Base-by-base conservation (phyloP, 2,329 filamentous ascomycete species). In the Monosporascus sp. region DNA sequence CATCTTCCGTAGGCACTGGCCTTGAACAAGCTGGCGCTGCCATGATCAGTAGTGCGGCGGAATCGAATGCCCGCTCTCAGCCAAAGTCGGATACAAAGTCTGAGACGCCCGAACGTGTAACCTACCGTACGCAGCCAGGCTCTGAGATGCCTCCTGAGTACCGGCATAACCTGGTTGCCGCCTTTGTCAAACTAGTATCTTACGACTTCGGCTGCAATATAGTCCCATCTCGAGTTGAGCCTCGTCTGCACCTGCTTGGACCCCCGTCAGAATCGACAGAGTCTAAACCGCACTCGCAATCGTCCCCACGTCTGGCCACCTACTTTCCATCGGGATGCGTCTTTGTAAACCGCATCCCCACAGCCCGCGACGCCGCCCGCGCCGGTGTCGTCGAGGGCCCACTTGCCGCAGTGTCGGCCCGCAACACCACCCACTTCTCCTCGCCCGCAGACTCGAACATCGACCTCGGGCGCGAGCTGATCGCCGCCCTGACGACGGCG, bases 181-280 rank as follows among this genome's bases (percentile, higher is more conserved):
- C 82, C 37, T 85, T 86, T 52, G 66, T 86, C 52, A 86, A 86
- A 65, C 75, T 86, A 5, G 76, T 86, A 17, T 77, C 82, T 18
- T 86, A 86, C 61, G 82, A 86, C 57, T 86, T 85, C 65, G 80
- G 82, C 49, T 86, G 83, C 66, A 85, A 79, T 58, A 78, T 84
- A 48, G 72, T 74, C 2, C 72, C 77, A 25, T 72, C 83, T 17
- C 77, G 82, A 41, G 71, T 74, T 24, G 83, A 86, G 60, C 83
- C 83, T 9, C 76, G 83, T 3, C 70, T 86, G 20, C 76, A 84
- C 46, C 66, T 86, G 63, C 52, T 70, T 48, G 72, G 63, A 58
- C 56, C 63, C 56, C 57, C 60, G 48, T 15, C 22, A 18, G 11
- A 22, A 46, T 25, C 11, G 31, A 25, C 14, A 31, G 15, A 8